Evolutionary conservation across 225 moss, liverwort and hornwort species (phyloP), one percentile per base, ranked within the genome.

Genomic region (Marchantia paleacea): DNA sequence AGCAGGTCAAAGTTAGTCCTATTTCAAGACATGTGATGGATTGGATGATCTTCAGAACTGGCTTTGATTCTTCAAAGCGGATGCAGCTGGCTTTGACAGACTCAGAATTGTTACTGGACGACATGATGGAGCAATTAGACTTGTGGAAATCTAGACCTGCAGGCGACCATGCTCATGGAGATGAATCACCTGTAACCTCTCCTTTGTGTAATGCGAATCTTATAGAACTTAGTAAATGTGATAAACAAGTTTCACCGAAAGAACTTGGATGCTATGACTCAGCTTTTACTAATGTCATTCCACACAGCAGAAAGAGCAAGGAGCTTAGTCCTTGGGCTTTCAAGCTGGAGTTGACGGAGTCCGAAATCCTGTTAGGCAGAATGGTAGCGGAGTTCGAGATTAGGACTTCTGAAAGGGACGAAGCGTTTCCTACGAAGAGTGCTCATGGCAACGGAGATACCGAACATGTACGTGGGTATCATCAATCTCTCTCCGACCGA

Each of bases 81-180:
- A 26, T 55, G 50, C 48, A 79, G 25, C 22, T 88, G 75, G 75
- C 69, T 7, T 26, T 26, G 29, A 88, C 85, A 68, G 65, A 81
- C 49, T 81, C 88, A 53, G 85, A 85, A 48, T 22, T 49, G 67
- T 72, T 75, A 53, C 81, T 88, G 22, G 82, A 88, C 51, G 80
- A 75, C 55, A 82, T 85, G 83, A 58, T 87, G 61, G 50, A 80
- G n/a, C 82, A 85, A 18, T 63, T 82, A 48, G 82, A 82, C 62
- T 8, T 53, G 19, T 25, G 10, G 69, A 31, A 72, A 19, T 30
- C 50, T 67, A n/a, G 69, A 20, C n/a, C 60, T 71, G 25, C 47
- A 69, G 58, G 24, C 39, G 13, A n/a, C 24, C 16, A 31, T 48
- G n/a, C 31, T 7, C 50, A 1, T 15, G 30, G 0, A 24, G 55